Evolutionary conservation across 768 basidiomycete genomes (phyloP).

Genomic region (Porphyrellus cyaneotinctus): DNA sequence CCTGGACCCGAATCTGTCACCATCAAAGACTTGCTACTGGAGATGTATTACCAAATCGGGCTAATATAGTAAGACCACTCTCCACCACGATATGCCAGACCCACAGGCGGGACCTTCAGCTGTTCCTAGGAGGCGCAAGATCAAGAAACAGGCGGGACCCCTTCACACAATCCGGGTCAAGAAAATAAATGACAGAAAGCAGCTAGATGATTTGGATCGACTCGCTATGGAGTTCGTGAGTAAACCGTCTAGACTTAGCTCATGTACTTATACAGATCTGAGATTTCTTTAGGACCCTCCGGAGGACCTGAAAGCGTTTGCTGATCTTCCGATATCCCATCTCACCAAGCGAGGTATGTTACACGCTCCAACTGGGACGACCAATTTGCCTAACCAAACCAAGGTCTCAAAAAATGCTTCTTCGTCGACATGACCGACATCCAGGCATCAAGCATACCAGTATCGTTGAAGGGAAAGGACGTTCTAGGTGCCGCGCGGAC

Average conservation of each 20-base stretch:
- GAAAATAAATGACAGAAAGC: constrained; percentile 45
- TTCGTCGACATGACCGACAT: constrained; percentile 87
- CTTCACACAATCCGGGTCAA: constrained; percentile 33
- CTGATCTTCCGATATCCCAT: constrained; percentile 75
- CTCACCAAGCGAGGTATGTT: constrained; percentile 64
- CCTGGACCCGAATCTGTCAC: no score
- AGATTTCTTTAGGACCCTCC: constrained; percentile 43
- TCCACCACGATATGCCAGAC: no score
- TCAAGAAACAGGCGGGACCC: constrained; percentile 13
- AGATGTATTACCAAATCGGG: no score
- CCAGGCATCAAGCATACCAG: constrained; percentile 56
- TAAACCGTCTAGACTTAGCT: background rate
- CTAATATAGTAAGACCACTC: no score
- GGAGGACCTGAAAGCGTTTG: constrained; percentile 49
- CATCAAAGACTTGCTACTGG: no score
- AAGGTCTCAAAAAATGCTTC: constrained; percentile 83
- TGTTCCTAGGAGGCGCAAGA: constrained; percentile 7
- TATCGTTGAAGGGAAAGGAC: constrained; percentile 58
- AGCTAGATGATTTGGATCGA: constrained; percentile 47
- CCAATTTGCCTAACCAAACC: no score
- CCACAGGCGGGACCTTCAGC: constrained; percentile 18
- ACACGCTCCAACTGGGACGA: background rate
- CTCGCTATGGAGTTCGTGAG: constrained; percentile 51
- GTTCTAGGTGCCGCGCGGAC: constrained; percentile 68
- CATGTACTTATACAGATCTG: constrained; percentile 5